These are phyloP conservation scores for Cytospora chrysosperma DNA, from an alignment of 2,329 filamentous ascomycete species.

Conservation along the genomic window DNA sequence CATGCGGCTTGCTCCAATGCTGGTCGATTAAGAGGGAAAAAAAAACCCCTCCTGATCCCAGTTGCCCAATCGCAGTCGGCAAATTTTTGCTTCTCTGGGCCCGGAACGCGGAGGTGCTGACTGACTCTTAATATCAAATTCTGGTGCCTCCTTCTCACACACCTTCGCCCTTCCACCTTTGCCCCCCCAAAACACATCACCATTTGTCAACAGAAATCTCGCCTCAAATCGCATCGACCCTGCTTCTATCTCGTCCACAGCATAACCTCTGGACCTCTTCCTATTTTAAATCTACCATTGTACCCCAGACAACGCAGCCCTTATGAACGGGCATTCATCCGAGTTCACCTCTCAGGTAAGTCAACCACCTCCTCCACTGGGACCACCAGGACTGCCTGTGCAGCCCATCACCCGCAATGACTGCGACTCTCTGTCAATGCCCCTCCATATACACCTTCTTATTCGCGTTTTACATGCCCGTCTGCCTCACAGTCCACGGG, in stretches of 20 bases:
- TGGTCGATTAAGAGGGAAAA: too few species aligned
- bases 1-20: not conserved
- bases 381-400: not conserved
- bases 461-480: not conserved
- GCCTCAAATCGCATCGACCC: not conserved
- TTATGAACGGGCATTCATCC: slow-evolving; percentile 84
- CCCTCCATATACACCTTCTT: not conserved
- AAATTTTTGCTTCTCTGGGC: slow-evolving; percentile 18
- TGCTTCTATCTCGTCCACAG: slow-evolving; percentile 20
- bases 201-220: slow-evolving; percentile 2
- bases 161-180: not conserved
- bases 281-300: slow-evolving; percentile 29
- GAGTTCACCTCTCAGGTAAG: slow-evolving; percentile 84
- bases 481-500: slow-evolving; percentile 12
- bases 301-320: slow-evolving; percentile 55
- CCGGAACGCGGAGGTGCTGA: slow-evolving; percentile 5
- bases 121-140: slow-evolving; percentile 17
- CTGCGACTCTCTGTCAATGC: not conserved
- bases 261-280: slow-evolving; percentile 21
- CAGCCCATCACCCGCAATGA: not conserved
- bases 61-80: slow-evolving; percentile 10
- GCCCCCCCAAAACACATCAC: slow-evolving; percentile 11
- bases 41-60: not conserved
- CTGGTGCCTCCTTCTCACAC: not conserved
- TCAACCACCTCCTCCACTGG: slow-evolving; percentile 21